Conservation (phyloP, 2,329 filamentous ascomycete genomes). For the Teratosphaeria zuluensis region DNA sequence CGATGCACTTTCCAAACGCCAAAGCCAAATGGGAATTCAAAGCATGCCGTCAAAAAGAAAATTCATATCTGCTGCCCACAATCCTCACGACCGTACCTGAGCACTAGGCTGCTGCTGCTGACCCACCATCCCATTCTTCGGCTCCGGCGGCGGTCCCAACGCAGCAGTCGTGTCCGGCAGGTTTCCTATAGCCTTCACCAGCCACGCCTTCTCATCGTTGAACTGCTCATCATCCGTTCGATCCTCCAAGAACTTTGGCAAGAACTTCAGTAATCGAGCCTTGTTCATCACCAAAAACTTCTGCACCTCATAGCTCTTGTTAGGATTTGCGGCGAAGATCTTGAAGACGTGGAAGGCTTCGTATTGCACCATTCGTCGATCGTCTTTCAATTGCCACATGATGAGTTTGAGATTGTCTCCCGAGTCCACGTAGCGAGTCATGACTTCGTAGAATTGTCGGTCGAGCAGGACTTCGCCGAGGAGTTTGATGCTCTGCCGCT, state of each 20-base stretch:
- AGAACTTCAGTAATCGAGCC: constrained; percentile 77
- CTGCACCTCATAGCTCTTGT: constrained; percentile 93
- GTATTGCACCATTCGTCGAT: constrained; percentile 98
- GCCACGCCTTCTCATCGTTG: constrained; percentile 91
- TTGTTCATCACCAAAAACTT: constrained; percentile 95
- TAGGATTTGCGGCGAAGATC: constrained; percentile 96
- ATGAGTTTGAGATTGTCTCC: constrained; percentile 95
- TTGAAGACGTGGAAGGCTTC: constrained; percentile 99
- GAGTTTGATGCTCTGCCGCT: constrained; percentile 94
- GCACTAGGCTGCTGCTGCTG: constrained; percentile 6
- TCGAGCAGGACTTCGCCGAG: constrained; percentile 91
- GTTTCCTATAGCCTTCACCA: constrained; percentile 76
- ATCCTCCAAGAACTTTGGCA: constrained; percentile 87
- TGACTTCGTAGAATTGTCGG: constrained; percentile 92
- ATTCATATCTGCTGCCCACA: background rate
- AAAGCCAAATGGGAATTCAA: background rate
- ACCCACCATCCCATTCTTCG: background rate
- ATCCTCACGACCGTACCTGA: constrained; percentile 6
- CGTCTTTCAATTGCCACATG: constrained; percentile 93
- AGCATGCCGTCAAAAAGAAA: background rate
- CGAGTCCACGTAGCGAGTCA: constrained; percentile 93
- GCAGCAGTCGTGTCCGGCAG: constrained; percentile 24
- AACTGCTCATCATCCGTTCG: constrained; percentile 97
- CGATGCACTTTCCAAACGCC: background rate
- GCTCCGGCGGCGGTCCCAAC: constrained; percentile 7